Conservation (phyloP, 345 rosid genomes). For the Syzygium jambos region DNA sequence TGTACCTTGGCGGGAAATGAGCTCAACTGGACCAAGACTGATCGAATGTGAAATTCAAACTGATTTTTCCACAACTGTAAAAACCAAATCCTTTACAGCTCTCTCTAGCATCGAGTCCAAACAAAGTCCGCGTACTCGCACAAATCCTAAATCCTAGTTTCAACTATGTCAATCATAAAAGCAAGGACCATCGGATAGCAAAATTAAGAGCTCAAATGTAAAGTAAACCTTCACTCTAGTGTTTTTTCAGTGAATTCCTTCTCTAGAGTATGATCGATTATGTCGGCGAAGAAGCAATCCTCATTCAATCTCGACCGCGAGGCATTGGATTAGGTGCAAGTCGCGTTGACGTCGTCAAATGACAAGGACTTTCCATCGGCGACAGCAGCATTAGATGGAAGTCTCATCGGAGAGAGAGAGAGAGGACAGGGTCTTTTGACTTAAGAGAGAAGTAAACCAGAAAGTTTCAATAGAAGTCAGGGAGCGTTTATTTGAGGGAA, state of each 20-base stretch:
- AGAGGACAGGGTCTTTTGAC: too few relatives aligned
- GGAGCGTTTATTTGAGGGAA: not conserved
- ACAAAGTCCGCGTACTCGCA: not conserved
- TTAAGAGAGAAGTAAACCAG: not conserved
- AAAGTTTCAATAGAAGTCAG: not conserved
- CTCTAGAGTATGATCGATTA: too few relatives aligned
- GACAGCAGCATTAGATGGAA: not conserved
- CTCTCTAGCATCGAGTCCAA: not conserved
- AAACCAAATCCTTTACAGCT: not conserved
- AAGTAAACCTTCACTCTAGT: too few relatives aligned
- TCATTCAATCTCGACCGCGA: too few relatives aligned
- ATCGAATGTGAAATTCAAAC: not conserved
- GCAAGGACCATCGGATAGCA: not conserved
- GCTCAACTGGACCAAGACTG: not conserved
- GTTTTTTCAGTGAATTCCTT: too few relatives aligned
- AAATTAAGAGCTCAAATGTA: not conserved
- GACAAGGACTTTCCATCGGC: too few relatives aligned
- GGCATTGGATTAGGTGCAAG: too few relatives aligned
- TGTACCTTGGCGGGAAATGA: not conserved
- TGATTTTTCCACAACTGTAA: not conserved
- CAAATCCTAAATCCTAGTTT: not conserved
- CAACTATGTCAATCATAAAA: not conserved
- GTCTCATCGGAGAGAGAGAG: not conserved
- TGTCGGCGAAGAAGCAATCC: too few relatives aligned
- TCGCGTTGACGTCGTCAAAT: too few relatives aligned